Evolutionary conservation across 2,329 filamentous ascomycete genomes (phyloP).

Genomic region (Clarireedia hainanense): DNA sequence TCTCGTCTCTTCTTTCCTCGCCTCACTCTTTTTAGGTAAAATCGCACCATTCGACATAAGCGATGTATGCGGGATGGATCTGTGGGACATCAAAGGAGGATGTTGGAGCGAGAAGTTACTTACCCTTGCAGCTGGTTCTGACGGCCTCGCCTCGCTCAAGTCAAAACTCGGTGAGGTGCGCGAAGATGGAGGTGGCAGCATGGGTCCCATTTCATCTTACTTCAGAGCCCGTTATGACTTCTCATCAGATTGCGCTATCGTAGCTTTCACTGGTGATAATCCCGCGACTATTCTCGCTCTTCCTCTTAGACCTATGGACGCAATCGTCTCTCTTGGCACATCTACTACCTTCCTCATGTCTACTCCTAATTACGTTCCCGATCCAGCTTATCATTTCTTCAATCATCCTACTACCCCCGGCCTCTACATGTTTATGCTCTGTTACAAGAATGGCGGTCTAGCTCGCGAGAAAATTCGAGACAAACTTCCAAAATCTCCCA

Average conservation of each 20-base stretch:
- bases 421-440: conserved; percentile 99
- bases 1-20: conserved; percentile 90
- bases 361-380: conserved; percentile 81
- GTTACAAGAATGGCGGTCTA: conserved; percentile 96
- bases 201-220: conserved; percentile 71
- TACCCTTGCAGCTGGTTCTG: conserved; percentile 55
- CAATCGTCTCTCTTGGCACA: conserved; percentile 90
- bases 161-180: conserved; percentile 74
- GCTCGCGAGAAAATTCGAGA: conserved; percentile 88
- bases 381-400: conserved; percentile 94
- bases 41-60: conserved; percentile 88
- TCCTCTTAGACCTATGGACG: conserved; percentile 78
- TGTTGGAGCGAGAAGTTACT: conserved; percentile 70
- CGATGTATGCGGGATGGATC: conserved; percentile 93
- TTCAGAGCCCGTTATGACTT: conserved; percentile 77
- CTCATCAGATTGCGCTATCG: conserved; percentile 62
- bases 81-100: conserved; percentile 79
- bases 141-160: conserved; percentile 57
- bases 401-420: conserved; percentile 88
- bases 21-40: conserved; percentile 77
- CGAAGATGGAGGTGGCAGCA: conserved; percentile 69
- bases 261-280: conserved; percentile 92
- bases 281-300: conserved; percentile 89
- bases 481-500: conserved; percentile 51
- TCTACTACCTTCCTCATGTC: conserved; percentile 98